phyloP scores from a whole-genome alignment of 2,329 filamentous ascomycete species.

The Aureobasidium melanogenum region DNA sequence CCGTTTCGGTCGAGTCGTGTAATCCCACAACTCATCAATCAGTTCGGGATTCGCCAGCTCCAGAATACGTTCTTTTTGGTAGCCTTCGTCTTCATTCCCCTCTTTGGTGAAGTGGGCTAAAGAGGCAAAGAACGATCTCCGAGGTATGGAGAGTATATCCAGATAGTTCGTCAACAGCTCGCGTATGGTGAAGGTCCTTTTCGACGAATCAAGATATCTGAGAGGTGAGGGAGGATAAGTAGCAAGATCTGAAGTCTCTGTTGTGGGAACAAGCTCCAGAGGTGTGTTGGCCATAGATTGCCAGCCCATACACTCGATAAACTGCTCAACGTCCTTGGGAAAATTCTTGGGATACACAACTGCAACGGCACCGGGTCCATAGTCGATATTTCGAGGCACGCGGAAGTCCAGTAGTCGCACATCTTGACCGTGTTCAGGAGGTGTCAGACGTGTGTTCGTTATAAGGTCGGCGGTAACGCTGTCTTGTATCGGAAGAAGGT shows the following conservation, averaged over 20 bases:
- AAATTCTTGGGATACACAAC: constrained; percentile 85
- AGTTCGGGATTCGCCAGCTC: constrained; percentile 75
- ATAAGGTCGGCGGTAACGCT: constrained; percentile 50
- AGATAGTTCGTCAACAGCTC: constrained; percentile 71
- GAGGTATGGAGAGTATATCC: constrained; percentile 83
- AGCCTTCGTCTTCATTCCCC: constrained; percentile 36
- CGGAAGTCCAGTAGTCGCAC: constrained; percentile 68
- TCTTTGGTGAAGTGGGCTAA: constrained; percentile 69
- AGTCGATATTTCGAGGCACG: constrained; percentile 35
- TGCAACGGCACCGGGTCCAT: constrained; percentile 68
- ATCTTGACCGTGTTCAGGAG: constrained; percentile 79
- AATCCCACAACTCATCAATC: constrained; percentile 90
- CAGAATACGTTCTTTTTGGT: constrained; percentile 67
- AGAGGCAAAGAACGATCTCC: constrained; percentile 73
- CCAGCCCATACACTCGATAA: constrained; percentile 78
- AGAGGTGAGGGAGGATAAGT: constrained; percentile 29
- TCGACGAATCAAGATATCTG: constrained; percentile 31
- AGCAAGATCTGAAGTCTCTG: constrained; percentile 23
- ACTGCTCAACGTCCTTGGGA: constrained; percentile 63
- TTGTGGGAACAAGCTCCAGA: constrained; percentile 44
- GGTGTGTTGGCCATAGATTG: constrained; percentile 58
- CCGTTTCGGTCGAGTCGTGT: constrained; percentile 80
- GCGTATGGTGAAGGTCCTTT: constrained; percentile 53
- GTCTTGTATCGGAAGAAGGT: constrained; percentile 50
- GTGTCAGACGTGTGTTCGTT: constrained; percentile 66